Evolutionary conservation across 2,329 filamentous ascomycete genomes (phyloP).

Genomic region (Aspergillus bombycis): DNA sequence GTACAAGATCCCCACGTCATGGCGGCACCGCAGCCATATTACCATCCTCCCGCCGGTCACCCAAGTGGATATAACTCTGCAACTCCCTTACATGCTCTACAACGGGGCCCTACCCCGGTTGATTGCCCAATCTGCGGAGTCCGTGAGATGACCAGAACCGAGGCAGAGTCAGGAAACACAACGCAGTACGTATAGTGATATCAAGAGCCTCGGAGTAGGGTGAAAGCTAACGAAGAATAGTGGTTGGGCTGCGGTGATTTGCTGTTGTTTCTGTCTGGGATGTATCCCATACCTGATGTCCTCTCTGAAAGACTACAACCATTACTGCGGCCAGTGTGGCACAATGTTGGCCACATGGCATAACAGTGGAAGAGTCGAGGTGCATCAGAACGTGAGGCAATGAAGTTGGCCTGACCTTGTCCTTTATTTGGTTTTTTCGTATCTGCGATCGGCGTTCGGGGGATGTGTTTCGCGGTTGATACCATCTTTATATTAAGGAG

Average conservation of each 20-base stretch:
- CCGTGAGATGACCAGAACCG: constrained; percentile 34
- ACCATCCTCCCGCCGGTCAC: constrained; percentile 11
- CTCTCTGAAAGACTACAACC: constrained; percentile 52
- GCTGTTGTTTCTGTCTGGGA: constrained; percentile 48
- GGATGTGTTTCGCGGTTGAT: background rate
- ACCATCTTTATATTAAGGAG: background rate
- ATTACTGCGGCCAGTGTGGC: constrained; percentile 53
- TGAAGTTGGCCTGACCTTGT: accelerated
- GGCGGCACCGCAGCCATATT: background rate
- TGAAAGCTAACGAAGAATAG: constrained; percentile 27
- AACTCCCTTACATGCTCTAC: constrained; percentile 30
- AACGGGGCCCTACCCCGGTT: constrained; percentile 43
- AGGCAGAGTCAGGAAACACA: constrained; percentile 28
- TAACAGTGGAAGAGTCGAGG: constrained; percentile 51
- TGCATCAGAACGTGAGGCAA: constrained; percentile 33
- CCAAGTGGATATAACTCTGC: constrained; percentile 29
- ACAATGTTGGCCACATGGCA: constrained; percentile 53
- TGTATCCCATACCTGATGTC: constrained; percentile 55
- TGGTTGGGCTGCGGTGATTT: constrained; percentile 51
- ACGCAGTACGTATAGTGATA: constrained; percentile 30
- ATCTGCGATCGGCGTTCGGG: background rate
- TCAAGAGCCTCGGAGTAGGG: too few species aligned
- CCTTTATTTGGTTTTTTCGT: background rate
- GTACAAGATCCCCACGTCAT: background rate
- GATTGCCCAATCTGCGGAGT: constrained; percentile 53